Evolutionary conservation across 2,329 filamentous ascomycete genomes (phyloP).

Genomic region (Fusarium austroafricanum): DNA sequence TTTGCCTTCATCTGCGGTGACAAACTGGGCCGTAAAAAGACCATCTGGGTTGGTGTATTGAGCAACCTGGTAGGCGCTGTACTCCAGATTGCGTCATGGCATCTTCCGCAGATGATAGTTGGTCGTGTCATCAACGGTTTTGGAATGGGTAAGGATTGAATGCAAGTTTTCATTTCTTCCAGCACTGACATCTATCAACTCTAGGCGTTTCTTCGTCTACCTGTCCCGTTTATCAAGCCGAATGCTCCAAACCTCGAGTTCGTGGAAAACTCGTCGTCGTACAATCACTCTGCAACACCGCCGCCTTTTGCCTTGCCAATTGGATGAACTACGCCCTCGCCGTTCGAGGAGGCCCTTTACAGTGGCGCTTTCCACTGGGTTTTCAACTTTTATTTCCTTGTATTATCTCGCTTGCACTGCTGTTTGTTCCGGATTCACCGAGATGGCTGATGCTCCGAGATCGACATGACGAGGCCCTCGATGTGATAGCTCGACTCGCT

Average conservation of each 20-base stretch:
- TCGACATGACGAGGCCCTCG: background rate
- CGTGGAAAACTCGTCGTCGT: background rate
- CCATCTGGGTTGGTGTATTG: background rate
- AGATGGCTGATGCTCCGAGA: background rate
- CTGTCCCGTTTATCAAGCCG: background rate
- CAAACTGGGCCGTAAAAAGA: background rate
- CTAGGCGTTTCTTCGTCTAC: background rate
- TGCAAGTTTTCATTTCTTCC: too few relatives aligned
- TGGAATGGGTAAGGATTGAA: background rate
- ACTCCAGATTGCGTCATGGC: background rate
- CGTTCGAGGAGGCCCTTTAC: background rate
- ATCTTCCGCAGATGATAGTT: background rate
- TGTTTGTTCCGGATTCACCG: background rate
- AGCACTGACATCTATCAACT: too few relatives aligned
- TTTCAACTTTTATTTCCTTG: background rate
- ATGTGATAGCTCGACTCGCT: background rate
- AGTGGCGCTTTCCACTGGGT: background rate
- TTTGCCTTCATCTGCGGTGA: background rate
- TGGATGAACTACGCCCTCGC: background rate
- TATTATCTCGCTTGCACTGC: background rate
- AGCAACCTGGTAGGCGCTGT: background rate
- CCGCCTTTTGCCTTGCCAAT: background rate
- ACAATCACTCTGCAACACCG: background rate
- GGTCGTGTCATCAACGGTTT: background rate
- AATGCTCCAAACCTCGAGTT: background rate